phyloP scores from a whole-genome alignment of 2,329 filamentous ascomycete genomes.

The Magnaporthales sp. region DNA sequence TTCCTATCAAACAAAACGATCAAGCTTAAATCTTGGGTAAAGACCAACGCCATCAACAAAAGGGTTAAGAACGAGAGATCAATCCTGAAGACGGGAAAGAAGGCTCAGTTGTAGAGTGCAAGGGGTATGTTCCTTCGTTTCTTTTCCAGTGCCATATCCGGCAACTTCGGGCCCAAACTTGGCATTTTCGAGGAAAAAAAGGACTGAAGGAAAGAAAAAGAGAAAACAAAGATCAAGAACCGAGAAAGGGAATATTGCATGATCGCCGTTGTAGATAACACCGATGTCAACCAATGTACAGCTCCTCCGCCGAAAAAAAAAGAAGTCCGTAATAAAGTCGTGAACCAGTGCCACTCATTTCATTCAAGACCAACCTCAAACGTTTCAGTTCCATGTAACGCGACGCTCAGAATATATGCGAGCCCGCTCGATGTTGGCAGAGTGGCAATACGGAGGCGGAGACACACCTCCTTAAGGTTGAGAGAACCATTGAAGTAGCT shows the following conservation, averaged over 20 bases:
- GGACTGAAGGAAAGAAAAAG: background rate
- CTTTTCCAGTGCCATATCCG: background rate
- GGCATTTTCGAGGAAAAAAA: background rate
- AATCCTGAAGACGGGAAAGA: background rate
- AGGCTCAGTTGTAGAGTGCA: background rate
- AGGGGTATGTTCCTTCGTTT: background rate
- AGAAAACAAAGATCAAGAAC: background rate
- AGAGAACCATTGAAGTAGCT: background rate
- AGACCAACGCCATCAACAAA: background rate
- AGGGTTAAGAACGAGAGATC: background rate
- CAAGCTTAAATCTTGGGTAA: background rate
- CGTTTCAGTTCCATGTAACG: background rate
- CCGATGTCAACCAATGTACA: background rate
- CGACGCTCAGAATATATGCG: background rate
- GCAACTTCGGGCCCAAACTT: background rate
- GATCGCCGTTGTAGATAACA: background rate
- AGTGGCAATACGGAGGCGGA: background rate
- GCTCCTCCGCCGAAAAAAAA: background rate
- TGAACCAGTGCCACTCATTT: background rate
- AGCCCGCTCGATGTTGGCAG: background rate
- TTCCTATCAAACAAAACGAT: background rate
- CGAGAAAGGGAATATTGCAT: background rate
- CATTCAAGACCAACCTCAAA: background rate
- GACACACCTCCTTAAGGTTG: background rate
- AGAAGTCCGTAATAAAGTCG: background rate